These are phyloP conservation scores for Sherardia arvensis DNA, from an alignment of 257 asterid species.

Conservation along the genomic window DNA sequence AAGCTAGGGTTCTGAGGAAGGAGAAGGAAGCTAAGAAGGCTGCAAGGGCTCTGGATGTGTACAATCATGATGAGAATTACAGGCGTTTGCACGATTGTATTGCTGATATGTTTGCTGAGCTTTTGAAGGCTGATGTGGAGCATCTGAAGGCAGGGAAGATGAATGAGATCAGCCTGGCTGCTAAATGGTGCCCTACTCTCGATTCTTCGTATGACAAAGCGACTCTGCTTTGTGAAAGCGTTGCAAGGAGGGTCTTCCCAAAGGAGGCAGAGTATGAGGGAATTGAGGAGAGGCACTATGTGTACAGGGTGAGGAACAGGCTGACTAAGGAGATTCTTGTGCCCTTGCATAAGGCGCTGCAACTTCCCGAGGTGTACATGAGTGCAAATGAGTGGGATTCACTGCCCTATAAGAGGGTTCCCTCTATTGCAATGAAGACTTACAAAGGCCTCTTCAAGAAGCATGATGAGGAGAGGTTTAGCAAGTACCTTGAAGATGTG, in stretches of 20 bases:
- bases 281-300: conserved; percentile 34
- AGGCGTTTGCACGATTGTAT: conserved; percentile 34
- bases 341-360: conserved; percentile 39
- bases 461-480: conserved; percentile 37
- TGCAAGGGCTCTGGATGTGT: conserved; percentile 24
- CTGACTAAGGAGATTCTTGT: conserved; percentile 48
- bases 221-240: conserved; percentile 38
- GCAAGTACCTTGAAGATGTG: conserved; percentile 34
- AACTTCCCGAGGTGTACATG: conserved; percentile 54
- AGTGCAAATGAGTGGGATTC: conserved; percentile 44
- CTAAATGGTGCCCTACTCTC: conserved; percentile 52
- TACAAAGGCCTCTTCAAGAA: conserved; percentile 27
- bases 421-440: conserved; percentile 53
- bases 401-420: conserved; percentile 35
- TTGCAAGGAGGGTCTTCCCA: conserved; percentile 35
- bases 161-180: conserved; percentile 35
- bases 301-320: conserved; percentile 37
- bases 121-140: conserved; percentile 32
- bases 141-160: conserved; percentile 23
- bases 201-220: conserved; percentile 50
- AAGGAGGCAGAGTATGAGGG: conserved; percentile 22
- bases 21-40: conserved; percentile 23
- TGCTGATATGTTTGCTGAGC: conserved; percentile 27
- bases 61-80: conserved; percentile 24
- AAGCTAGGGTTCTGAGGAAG: conserved; percentile 27